Conservation (phyloP, 352 stramenopile genomes). For the Pythium brassicae region DNA sequence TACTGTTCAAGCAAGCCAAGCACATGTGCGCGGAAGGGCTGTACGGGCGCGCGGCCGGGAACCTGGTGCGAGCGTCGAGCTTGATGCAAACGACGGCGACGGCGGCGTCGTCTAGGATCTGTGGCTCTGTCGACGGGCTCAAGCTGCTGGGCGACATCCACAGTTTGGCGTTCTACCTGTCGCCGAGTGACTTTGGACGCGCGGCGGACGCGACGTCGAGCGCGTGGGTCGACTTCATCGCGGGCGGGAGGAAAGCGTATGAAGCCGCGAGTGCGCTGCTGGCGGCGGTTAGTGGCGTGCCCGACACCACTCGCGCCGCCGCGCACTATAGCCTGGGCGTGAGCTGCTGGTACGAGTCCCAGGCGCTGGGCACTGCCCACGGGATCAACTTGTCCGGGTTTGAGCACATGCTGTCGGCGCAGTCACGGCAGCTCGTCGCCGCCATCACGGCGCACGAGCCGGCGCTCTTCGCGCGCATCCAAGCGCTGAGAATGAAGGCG, state of each 20-base stretch:
- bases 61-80: conserved; percentile 55
- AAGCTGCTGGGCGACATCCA: conserved; percentile 83
- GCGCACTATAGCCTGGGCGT: conserved; percentile 68
- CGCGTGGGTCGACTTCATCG: conserved; percentile 62
- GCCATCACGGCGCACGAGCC: not conserved
- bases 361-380: conserved; percentile 34
- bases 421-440: not conserved
- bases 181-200: conserved; percentile 45
- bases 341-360: conserved; percentile 74
- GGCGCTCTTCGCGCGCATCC: conserved; percentile 7
- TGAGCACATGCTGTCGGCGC: conserved; percentile 6
- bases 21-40: conserved; percentile 67
- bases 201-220: not conserved
- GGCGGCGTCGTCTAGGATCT: conserved; percentile 18
- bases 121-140: conserved; percentile 30
- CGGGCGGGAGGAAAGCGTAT: conserved; percentile 50
- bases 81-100: conserved; percentile 35
- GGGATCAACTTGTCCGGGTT: conserved; percentile 44
- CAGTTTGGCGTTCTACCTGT: conserved; percentile 80
- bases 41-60: conserved; percentile 59
- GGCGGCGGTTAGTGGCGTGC: conserved; percentile 2
- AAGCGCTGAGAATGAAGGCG: conserved; percentile 28
- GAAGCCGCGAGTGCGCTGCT: conserved; percentile 26
- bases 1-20: conserved; percentile 79
- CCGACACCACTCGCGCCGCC: conserved; percentile 23